Conservation (phyloP, 768 basidiomycete species). For the Boletus eberwhitei region DNA sequence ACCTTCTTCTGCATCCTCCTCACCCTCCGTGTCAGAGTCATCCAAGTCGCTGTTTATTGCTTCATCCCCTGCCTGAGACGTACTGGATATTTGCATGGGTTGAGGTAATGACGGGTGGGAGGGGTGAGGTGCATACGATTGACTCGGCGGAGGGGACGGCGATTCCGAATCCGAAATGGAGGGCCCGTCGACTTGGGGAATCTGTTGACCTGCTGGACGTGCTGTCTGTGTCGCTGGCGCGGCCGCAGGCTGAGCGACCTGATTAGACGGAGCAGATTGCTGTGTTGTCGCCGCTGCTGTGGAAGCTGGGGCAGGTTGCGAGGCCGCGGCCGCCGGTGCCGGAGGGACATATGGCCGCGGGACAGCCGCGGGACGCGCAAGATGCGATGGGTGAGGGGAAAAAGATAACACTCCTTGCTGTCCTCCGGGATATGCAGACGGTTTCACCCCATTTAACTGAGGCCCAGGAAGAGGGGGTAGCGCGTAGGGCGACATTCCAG, state of each 20-base stretch:
- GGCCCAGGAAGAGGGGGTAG: conserved; percentile 66
- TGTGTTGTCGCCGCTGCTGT: conserved; percentile 10
- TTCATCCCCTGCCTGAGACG: conserved; percentile 55
- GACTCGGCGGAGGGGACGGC: conserved; percentile 62
- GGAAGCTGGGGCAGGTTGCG: conserved; percentile 15
- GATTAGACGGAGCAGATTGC: conserved; percentile 20
- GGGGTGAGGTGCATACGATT: conserved; percentile 62
- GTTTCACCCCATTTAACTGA: conserved; percentile 52
- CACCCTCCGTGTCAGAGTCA: conserved; percentile 86
- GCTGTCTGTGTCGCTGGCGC: conserved; percentile 14
- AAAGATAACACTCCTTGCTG: conserved; percentile 61
- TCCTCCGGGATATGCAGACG: conserved; percentile 51
- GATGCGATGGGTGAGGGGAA: conserved; percentile 33
- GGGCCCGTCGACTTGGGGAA: conserved; percentile 83
- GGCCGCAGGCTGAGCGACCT: conserved; percentile 6
- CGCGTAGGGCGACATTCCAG: conserved; percentile 45
- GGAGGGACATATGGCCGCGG: conserved; percentile 26
- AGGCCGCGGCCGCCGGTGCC: conserved; percentile 18
- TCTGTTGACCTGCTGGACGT: conserved; percentile 32
- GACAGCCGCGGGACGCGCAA: conserved; percentile 18
- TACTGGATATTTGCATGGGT: conserved; percentile 38
- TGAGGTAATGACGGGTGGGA: conserved; percentile 79
- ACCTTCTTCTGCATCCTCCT: conserved; percentile 79
- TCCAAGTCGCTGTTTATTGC: conserved; percentile 97
- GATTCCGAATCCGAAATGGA: conserved; percentile 65